Evolutionary conservation across 1,284 basidiomycete species (phyloP), one percentile per base, ranked within the genome.

Genomic region (Cystobasidiaceae sp.): DNA sequence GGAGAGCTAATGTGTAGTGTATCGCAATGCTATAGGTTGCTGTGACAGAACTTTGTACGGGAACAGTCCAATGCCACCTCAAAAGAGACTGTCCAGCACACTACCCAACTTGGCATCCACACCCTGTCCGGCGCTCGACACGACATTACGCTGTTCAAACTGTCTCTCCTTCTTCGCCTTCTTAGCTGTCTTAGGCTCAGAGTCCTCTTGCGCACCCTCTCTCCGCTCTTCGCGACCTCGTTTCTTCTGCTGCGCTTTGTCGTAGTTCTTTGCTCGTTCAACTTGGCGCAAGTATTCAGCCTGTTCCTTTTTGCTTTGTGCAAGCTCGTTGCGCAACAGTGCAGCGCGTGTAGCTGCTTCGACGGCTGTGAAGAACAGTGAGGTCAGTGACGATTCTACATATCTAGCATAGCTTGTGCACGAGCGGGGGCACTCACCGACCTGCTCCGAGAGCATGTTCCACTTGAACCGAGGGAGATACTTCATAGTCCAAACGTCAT

Each of bases 401-500:
- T n/a, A n/a, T n/a, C n/a, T n/a, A n/a, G 27, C 7, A n/a, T 39
- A 11, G 11, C 37, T 39, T 11, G 37, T n/a, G n/a, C n/a, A n/a
- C 11, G 41, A 43, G 17, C 2, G 3, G 33, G 25, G 27, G 19
- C 11, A 83, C 91, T 77, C 75, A 93, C 93, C 91, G 74, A 99
- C 88, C 82, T 97, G 94, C 78, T 97, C 96, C 11, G 91, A 93
- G 67, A 99, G 81, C 93, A 97, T 97, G 77, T 88, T 87, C 96
- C 96, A 98, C 76, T 96, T 97, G 82, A 97, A 99, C 70, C 86
- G 89, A 6, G 92, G 92, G 56, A 99, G 81, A 75, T 98, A 99
- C 76, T 94, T 94, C 92, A 98, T 96, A 46, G 96, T 97, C 96
- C 96, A 98, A 6, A 99, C 86, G 71, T 98, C 93, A 74, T 98